Evolutionary conservation across 2,329 filamentous ascomycete genomes (phyloP).

Genomic region (Cyphellophora europaea): DNA sequence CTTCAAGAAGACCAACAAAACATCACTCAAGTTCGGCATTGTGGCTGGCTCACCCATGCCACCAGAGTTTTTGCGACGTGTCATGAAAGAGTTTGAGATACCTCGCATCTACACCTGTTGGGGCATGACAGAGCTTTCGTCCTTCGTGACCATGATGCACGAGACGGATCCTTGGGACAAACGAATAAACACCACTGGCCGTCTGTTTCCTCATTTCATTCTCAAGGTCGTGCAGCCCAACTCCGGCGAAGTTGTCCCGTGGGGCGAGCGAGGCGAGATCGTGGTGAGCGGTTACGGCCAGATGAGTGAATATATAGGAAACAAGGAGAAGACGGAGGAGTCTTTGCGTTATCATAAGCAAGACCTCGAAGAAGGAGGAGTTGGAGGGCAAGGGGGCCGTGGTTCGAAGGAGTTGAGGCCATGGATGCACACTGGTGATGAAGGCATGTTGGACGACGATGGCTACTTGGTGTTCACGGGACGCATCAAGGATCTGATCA

Average conservation of each 20-base stretch:
- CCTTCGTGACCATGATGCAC: constrained; percentile 62
- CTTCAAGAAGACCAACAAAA: not conserved
- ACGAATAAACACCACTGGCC: constrained; percentile 65
- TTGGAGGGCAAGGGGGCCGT: constrained; percentile 77
- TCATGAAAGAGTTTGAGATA: constrained; percentile 66
- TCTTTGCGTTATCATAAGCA: constrained; percentile 40
- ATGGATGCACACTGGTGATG: constrained; percentile 95
- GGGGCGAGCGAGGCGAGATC: constrained; percentile 66
- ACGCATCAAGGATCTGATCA: constrained; percentile 85
- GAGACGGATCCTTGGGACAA: constrained; percentile 63
- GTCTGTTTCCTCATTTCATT: constrained; percentile 68
- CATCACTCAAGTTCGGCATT: constrained; percentile 68
- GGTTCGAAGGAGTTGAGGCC: constrained; percentile 47
- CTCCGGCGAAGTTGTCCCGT: constrained; percentile 46
- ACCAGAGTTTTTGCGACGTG: constrained; percentile 43
- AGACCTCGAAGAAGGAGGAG: constrained; percentile 63
- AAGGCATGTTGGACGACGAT: constrained; percentile 64
- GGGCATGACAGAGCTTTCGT: constrained; percentile 84
- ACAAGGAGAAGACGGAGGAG: constrained; percentile 56
- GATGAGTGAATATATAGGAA: constrained; percentile 81
- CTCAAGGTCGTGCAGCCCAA: constrained; percentile 70
- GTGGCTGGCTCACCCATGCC: constrained; percentile 77
- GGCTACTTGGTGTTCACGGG: constrained; percentile 84
- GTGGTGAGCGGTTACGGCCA: constrained; percentile 73
- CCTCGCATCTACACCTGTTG: constrained; percentile 84